Evolutionary conservation across 2,329 filamentous ascomycete species (phyloP).

Genomic region (Phyllachora maydis): DNA sequence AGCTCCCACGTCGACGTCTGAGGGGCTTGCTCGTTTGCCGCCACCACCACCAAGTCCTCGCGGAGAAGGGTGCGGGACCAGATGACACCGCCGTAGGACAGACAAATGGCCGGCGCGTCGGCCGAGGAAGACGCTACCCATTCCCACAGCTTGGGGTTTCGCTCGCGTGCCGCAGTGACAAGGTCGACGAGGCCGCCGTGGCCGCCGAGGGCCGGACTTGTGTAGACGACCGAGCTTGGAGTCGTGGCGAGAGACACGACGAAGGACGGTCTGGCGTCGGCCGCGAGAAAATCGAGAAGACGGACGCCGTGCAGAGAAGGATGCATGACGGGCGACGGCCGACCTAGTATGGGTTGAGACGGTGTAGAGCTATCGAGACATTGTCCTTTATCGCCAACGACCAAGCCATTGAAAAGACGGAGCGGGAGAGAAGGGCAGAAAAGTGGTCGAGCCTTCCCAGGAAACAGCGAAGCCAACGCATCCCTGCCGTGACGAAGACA

Average conservation of each 20-base stretch:
- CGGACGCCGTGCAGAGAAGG: constrained; percentile 8
- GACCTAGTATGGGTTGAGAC: too few species aligned
- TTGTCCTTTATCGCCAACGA: too few species aligned
- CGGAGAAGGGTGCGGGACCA: constrained; percentile 13
- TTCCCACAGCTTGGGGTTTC: constrained; percentile 9
- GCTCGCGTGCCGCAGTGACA: constrained; percentile 5
- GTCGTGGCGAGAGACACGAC: constrained; percentile 7
- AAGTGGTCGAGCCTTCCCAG: too few species aligned
- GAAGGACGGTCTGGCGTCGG: constrained; percentile 15
- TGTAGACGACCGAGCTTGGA: constrained; percentile 9
- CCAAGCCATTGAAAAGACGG: too few species aligned
- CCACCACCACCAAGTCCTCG: constrained; percentile 12
- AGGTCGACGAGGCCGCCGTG: constrained; percentile 7
- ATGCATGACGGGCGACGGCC: too few species aligned
- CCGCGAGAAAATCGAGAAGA: constrained; percentile 16
- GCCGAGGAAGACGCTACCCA: constrained; percentile 7
- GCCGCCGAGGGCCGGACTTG: constrained; percentile 9
- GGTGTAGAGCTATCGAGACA: too few species aligned
- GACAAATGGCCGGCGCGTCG: too few species aligned
- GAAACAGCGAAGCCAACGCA: too few species aligned
- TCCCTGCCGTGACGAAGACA: too few species aligned
- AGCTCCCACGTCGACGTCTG: neutral
- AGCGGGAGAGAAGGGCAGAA: too few species aligned
- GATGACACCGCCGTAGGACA: constrained; percentile 9
- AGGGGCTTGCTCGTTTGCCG: constrained; percentile 11